A percentile compares a stretch with the other conserved stretches of the same genome.
Evolutionary conservation across 163 green algal species (phyloP).

Genomic region (Chloromonas sp.): DNA sequence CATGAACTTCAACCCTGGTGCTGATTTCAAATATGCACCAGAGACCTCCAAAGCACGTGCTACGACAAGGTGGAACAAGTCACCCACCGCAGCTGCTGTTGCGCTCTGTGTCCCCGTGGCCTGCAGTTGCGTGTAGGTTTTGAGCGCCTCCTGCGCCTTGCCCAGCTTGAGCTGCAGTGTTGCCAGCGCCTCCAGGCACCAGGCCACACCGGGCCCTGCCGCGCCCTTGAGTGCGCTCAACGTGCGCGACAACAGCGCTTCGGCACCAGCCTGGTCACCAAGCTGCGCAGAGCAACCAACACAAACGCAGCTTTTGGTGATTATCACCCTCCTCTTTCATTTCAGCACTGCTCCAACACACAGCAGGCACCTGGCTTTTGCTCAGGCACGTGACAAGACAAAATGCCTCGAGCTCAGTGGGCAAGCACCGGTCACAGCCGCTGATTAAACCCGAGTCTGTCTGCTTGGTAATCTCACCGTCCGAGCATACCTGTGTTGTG

Average conservation of each 20-base stretch:
- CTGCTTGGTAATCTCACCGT: too few species aligned
- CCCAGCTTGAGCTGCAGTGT: conserved; percentile 44
- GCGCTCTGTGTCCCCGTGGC: neutral
- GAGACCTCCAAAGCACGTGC: too few species aligned
- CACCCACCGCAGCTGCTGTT: neutral
- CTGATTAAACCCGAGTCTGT: too few species aligned
- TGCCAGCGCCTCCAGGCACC: conserved; percentile 48
- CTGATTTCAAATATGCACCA: too few species aligned
- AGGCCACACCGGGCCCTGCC: neutral
- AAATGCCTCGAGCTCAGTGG: too few species aligned
- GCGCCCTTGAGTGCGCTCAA: conserved; percentile 17
- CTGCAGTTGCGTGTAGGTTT: conserved; percentile 27
- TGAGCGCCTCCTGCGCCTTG: conserved; percentile 28
- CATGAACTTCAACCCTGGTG: too few species aligned
- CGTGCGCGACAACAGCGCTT: conserved; percentile 33
- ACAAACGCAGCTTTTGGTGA: too few species aligned
- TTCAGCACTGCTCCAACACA: neutral
- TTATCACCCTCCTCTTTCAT: too few species aligned
- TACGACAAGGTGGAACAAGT: neutral
- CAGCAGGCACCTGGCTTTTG: neutral
- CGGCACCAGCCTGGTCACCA: conserved; percentile 39
- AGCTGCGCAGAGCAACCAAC: conserved; percentile 24
- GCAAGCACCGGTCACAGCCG: too few species aligned
- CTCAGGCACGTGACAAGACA: too few species aligned
- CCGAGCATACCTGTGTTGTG: neutral